Base-by-base conservation (phyloP, 495 filamentous ascomycete genomes). In the Penicillium atrosanguineum region DNA sequence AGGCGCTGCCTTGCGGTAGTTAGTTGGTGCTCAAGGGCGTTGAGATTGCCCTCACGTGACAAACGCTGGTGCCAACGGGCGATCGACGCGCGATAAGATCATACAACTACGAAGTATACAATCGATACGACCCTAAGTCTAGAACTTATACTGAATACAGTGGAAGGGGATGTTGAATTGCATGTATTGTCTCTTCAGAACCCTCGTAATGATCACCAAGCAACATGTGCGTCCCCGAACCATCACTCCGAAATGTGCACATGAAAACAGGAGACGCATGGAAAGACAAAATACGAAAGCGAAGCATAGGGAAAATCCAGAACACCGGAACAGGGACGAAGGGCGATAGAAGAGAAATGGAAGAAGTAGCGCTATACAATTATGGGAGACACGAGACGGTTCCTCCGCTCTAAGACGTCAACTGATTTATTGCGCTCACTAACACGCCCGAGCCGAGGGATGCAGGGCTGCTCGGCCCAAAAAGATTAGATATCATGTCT, bases 401-500 rank as follows among this genome's bases (percentile, higher is more conserved):
- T 37, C 49, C 47, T 48, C 50, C 52, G 52, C 46, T 67, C 58
- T 64, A 67, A 64, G 47, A 56, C 46, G 52, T 55, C 51, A 52
- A 55, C 50, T 63, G 60, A 55, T 66, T 67, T 62, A 64, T 64
- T 60, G 59, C 57, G 61, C 63, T 64, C 61, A 64, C 55, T 61
- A 54, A 58, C 45, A 67, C 49, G 51, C 56, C 64, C 19, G 56
- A 51, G 55, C 59, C 56, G 49, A 65, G 64, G 56, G 48, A 55
- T 64, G 39, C 52, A 58, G 53, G 56, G 48, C 60, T 34, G 44
- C 39, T 34, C 36, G 43, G 52, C 50, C 55, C 57, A 57, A 58
- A 53, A 52, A 65, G 44, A 65, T 60, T 64, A 59, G 56, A 60
- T 55, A 53, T 67, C 61, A 67, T 67, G 51, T 67, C 64, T 65